phyloP scores from a whole-genome alignment of 139 green algal genomes.

The Spirogloea muscicola region DNA sequence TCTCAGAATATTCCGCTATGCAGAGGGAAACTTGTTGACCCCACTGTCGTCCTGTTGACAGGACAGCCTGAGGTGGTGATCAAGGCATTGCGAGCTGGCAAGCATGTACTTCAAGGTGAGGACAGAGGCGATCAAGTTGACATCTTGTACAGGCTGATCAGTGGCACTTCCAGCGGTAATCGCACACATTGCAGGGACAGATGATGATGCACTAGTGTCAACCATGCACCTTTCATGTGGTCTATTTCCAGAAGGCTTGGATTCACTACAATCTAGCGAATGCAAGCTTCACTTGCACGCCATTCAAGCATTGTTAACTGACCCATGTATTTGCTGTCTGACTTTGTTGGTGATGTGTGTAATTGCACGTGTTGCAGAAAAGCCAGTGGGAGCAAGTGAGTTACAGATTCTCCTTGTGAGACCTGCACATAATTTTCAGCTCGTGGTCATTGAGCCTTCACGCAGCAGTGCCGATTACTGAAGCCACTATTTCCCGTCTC shows the following conservation, averaged over 20 bases:
- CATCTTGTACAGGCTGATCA: background rate
- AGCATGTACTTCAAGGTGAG: constrained; percentile 44
- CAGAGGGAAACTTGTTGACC: too few species aligned
- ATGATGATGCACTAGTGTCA: background rate
- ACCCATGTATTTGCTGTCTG: too few species aligned
- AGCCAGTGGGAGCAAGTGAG: constrained; percentile 13
- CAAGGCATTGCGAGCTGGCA: constrained; percentile 11
- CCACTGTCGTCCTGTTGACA: too few species aligned
- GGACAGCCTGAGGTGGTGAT: constrained; percentile 20
- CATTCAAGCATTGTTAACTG: too few species aligned
- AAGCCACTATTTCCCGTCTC: background rate
- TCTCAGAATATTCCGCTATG: background rate
- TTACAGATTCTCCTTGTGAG: background rate
- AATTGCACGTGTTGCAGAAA: constrained; percentile 1
- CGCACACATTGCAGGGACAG: background rate
- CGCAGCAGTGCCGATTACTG: background rate
- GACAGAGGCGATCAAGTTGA: background rate
- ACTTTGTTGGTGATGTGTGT: too few species aligned
- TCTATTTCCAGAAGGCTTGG: too few species aligned
- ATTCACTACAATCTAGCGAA: too few species aligned
- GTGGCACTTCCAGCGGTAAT: background rate
- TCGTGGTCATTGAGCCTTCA: background rate
- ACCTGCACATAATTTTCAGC: background rate
- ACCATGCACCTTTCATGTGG: too few species aligned
- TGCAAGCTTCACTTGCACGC: too few species aligned